phyloP scores from a whole-genome alignment of 2,329 filamentous ascomycete species.

The Colletotrichum chrysophilum region DNA sequence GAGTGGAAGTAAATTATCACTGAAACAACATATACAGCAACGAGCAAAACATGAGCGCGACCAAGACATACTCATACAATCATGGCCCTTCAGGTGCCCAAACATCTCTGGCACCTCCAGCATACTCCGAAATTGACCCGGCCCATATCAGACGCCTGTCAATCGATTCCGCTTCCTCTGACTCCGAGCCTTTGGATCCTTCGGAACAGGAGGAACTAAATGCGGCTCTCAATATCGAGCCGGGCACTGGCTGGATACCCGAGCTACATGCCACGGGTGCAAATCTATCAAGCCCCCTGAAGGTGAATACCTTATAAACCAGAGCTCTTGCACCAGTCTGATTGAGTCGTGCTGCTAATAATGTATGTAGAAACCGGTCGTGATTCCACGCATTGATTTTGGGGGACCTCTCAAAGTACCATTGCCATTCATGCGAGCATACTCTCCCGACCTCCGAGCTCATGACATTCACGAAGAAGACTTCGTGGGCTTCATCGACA shows the following conservation, averaged over 20 bases:
- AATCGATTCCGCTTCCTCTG: background rate
- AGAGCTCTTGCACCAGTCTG: background rate
- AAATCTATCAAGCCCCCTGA: background rate
- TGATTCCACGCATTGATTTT: background rate
- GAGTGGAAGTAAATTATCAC: background rate
- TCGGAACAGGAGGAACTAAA: background rate
- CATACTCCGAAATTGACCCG: background rate
- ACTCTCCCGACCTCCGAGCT: background rate
- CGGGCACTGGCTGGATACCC: background rate
- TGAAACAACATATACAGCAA: background rate
- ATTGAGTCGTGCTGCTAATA: background rate
- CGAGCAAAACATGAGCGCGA: background rate
- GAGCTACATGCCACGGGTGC: background rate
- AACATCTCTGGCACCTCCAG: background rate
- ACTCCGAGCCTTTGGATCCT: background rate
- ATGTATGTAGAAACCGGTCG: background rate
- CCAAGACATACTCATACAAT: background rate
- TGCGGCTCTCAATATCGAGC: background rate
- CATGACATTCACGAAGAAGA: background rate
- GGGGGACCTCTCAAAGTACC: background rate
- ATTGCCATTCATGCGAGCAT: background rate
- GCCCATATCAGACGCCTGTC: background rate
- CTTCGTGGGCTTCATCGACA: background rate
- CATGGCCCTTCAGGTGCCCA: background rate
- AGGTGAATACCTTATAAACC: background rate